phyloP scores from a whole-genome alignment of 768 basidiomycete species.

The Psilocybe sp. region DNA sequence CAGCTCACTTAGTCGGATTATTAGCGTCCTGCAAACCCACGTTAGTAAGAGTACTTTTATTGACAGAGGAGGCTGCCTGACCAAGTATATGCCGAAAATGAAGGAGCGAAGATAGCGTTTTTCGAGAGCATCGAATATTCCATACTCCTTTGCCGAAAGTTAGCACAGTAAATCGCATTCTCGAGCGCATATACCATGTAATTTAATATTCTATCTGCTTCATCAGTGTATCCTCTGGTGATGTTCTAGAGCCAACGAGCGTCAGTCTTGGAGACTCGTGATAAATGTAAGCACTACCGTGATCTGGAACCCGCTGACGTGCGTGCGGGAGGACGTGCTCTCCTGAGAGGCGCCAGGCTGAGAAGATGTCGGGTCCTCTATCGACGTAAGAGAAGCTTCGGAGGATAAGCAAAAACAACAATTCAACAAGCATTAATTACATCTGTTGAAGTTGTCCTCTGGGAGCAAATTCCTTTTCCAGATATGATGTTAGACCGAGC shows the following conservation, averaged over 20 bases:
- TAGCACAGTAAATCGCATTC: constrained; percentile 1
- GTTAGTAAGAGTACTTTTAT: neutral
- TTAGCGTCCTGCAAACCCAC: constrained; percentile 61
- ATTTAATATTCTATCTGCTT: constrained; percentile 79
- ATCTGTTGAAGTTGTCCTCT: constrained; percentile 71
- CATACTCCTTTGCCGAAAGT: constrained; percentile 58
- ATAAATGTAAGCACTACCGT: constrained; percentile 37
- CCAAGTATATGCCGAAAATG: constrained; percentile 83
- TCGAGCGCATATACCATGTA: constrained; percentile 49
- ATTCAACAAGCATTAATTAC: neutral
- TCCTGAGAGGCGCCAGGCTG: constrained; percentile 24
- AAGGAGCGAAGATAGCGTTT: constrained; percentile 84
- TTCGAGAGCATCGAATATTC: constrained; percentile 83
- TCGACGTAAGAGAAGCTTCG: constrained; percentile 55
- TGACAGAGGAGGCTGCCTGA: constrained; percentile 28
- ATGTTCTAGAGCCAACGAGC: constrained; percentile 40
- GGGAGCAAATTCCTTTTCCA: constrained; percentile 65
- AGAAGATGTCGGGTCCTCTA: constrained; percentile 37
- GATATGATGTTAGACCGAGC: constrained; percentile 2
- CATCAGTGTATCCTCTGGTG: constrained; percentile 74
- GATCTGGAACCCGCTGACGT: constrained; percentile 66
- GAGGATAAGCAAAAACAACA: constrained; percentile 3
- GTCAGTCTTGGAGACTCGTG: too few relatives aligned
- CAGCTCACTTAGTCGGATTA: constrained; percentile 69
- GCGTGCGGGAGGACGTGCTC: constrained; percentile 29